Percentiles rank a stretch among this genome's conserved stretches.
phyloP scores from a whole-genome alignment of 306 rosid species.

The Herpetospermum pedunculosum region DNA sequence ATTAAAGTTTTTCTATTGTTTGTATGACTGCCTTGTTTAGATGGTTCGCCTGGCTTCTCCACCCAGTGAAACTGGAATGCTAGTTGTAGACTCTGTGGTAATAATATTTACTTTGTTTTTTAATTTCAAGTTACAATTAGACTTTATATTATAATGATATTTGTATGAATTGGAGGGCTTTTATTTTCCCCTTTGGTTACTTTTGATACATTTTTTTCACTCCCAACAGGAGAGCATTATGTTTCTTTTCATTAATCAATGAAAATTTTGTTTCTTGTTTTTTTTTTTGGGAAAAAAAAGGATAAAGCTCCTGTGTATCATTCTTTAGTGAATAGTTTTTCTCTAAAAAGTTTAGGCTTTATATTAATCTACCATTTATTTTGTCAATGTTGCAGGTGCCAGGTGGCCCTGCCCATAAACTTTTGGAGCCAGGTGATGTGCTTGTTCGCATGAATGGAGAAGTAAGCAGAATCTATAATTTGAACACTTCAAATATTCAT shows the following conservation, averaged over 20 bases:
- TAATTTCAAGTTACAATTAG: background rate
- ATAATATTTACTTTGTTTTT: constrained; percentile 17
- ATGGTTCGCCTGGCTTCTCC: constrained; percentile 78
- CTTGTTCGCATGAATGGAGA: constrained; percentile 90
- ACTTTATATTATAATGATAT: constrained; percentile 4
- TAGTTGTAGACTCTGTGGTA: constrained; percentile 89
- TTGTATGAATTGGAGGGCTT: background rate
- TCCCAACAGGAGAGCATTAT: background rate
- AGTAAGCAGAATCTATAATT: constrained; percentile 35
- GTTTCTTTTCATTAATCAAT: background rate
- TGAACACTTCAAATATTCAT: background rate
- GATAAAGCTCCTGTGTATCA: background rate
- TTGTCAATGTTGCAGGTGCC: constrained; percentile 65
- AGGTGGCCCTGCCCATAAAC: constrained; percentile 77
- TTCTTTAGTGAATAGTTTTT: background rate
- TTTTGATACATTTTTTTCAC: background rate
- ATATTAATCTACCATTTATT: constrained; percentile 13
- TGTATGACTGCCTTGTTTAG: constrained; percentile 19
- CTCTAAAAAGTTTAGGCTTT: background rate
- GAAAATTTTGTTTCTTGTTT: background rate
- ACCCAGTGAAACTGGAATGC: constrained; percentile 87
- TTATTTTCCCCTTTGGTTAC: background rate
- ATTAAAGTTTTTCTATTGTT: constrained; percentile 22
- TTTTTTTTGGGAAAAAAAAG: background rate
- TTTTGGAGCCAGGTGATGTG: constrained; percentile 92